These are phyloP conservation scores for Rhizophora mangle DNA, from an alignment of 345 rosid species.

Conservation along the genomic window DNA sequence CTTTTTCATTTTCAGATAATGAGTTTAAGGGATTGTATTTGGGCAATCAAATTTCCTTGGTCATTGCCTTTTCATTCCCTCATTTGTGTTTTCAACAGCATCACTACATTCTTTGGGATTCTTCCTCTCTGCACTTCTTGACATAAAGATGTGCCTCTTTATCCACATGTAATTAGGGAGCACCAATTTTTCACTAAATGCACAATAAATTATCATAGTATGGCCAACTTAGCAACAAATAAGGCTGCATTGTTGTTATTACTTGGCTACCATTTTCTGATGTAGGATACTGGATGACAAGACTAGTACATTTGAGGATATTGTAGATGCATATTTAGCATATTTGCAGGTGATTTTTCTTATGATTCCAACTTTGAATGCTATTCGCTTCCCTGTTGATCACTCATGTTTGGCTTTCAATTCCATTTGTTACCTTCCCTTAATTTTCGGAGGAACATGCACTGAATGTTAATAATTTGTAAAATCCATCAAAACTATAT, in stretches of 20 bases:
- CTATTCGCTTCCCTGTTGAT: conserved; percentile 3
- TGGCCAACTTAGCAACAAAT: not conserved
- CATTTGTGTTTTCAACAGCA: not conserved
- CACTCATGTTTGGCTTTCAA: not conserved
- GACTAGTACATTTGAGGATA: conserved; percentile 75
- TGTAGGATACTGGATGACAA: conserved; percentile 65
- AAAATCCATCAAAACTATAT: no score
- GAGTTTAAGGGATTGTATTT: not conserved
- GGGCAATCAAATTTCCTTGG: conserved; percentile 2
- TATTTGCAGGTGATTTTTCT: conserved; percentile 64
- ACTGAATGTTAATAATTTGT: not conserved
- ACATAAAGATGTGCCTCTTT: not conserved
- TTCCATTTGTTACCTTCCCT: conserved; percentile 2
- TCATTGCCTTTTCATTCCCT: not conserved
- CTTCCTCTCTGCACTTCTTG: not conserved
- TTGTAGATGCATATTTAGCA: conserved; percentile 84
- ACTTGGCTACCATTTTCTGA: conserved; percentile 10
- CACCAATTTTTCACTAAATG: not conserved
- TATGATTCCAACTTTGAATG: not conserved
- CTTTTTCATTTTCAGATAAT: not conserved
- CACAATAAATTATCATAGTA: no score
- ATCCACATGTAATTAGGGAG: not conserved
- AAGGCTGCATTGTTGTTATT: not conserved
- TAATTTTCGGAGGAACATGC: not conserved
- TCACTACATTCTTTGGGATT: conserved; percentile 3